Conservation (phyloP, 1,284 basidiomycete species). For the Melampsora americana region DNA sequence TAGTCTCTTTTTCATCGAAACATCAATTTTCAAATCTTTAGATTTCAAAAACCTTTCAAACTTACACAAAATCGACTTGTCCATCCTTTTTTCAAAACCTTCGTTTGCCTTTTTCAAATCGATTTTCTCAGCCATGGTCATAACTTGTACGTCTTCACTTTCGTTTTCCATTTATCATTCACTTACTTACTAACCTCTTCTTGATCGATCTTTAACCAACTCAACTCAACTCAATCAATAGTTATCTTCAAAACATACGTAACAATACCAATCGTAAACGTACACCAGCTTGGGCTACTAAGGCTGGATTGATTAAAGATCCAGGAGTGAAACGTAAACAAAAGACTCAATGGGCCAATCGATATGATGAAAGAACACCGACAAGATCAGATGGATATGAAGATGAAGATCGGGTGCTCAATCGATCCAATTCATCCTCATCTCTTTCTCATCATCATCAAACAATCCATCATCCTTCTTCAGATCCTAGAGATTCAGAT, state of each 20-base stretch:
- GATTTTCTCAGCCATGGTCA: conserved; percentile 25
- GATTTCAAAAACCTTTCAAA: neutral
- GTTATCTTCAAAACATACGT: conserved; percentile 69
- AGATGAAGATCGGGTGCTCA: conserved; percentile 1
- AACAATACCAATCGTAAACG: conserved; percentile 88
- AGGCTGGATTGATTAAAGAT: conserved; percentile 79
- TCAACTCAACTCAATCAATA: too few relatives aligned
- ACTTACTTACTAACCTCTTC: too few relatives aligned
- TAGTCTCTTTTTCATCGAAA: conserved; percentile 3
- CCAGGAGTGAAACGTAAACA: conserved; percentile 1
- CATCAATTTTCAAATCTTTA: neutral
- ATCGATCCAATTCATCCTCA: neutral
- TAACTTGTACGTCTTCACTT: conserved; percentile 17
- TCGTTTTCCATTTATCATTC: too few relatives aligned
- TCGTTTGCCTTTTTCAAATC: conserved; percentile 20
- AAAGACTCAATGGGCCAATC: conserved; percentile 37
- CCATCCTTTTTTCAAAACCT: neutral
- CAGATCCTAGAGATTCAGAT: conserved; percentile 2
- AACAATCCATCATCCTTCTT: too few relatives aligned
- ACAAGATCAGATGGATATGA: conserved; percentile 32
- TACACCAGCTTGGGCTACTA: conserved; percentile 90
- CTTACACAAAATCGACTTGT: neutral
- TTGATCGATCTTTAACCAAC: too few relatives aligned
- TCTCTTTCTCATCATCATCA: neutral
- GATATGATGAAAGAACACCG: conserved; percentile 35